Base-by-base conservation (phyloP, 345 rosid genomes). In the Rhizophora mangle region DNA sequence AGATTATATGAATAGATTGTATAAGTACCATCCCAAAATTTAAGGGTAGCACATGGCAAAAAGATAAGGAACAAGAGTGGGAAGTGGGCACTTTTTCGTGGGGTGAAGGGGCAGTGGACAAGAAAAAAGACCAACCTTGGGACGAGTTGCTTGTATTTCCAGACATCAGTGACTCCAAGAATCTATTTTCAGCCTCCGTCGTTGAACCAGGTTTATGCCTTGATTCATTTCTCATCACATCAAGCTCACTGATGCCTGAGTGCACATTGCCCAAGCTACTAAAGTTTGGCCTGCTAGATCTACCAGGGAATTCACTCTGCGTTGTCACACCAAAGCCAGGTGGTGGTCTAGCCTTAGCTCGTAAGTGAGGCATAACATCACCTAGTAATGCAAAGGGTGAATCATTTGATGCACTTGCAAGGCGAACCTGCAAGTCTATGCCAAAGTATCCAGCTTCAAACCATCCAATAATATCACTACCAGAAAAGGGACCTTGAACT, bases 381-480 rank as follows among this genome's bases (percentile, higher is more conserved):
- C 99, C 93, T 30, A 95, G 99, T 78, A 67, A 78, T 31, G 76
- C 78, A 82, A 92, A 95, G 11, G 96, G 87, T 16, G 86, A 76
- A 47, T 90, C 98, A 57, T 72, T 85, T 43, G 98, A 79, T 63
- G 96, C 90, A 87, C 46, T 83, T 46, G 84, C 90, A 63, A 68
- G 80, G 62, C 85, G 86, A 70, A 95, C 99, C 63, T 68, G 86
- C 85, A 95, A 84, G 78, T 95, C 96, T 78, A 95, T 92, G 70
- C 98, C 93, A 77, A 95, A 95, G 77, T 88, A 95, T 34, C 96
- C 97, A 80, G 96, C 93, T 80, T 95, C 98, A 76, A 89, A 89
- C 99, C 99, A 92, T 63, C 97, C 99, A 79, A 95, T 87, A 60
- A 95, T 86, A 83, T 95, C 97, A 80, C 78, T 64, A 34, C 99